phyloP scores from a whole-genome alignment of 2,329 filamentous ascomycete species.

The Talaromyces sp. region DNA sequence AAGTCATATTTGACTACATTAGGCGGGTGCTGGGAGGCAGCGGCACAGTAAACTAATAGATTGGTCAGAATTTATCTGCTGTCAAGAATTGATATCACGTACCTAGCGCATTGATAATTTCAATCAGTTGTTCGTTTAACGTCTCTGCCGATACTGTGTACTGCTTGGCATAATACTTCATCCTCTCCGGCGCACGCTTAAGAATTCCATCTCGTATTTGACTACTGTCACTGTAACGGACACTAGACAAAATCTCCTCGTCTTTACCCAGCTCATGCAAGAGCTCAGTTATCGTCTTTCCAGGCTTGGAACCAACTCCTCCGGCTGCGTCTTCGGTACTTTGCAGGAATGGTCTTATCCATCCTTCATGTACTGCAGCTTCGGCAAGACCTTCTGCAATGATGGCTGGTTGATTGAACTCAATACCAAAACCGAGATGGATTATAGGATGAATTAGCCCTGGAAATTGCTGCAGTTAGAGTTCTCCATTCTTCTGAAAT shows the following conservation, averaged over 20 bases:
- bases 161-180: constrained; percentile 58
- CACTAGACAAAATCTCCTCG: constrained; percentile 54
- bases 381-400: constrained; percentile 78
- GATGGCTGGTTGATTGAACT: constrained; percentile 77
- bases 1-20: constrained; percentile 20
- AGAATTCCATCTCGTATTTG: constrained; percentile 69
- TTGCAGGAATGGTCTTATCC: constrained; percentile 54
- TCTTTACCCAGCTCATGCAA: constrained; percentile 58
- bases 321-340: constrained; percentile 34
- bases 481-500: not conserved
- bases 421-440: constrained; percentile 78
- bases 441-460: constrained; percentile 77
- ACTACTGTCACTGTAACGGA: constrained; percentile 54
- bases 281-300: constrained; percentile 54
- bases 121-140: constrained; percentile 55
- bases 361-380: constrained; percentile 63
- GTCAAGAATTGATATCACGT: constrained; percentile 20
- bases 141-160: constrained; percentile 57
- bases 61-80: not conserved
- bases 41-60: constrained; percentile 51
- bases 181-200: constrained; percentile 58
- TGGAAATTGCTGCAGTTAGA: constrained; percentile 21
- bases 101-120: constrained; percentile 67
- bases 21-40: constrained; percentile 16
- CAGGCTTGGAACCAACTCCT: constrained; percentile 27